A percentile compares a stretch with the other conserved stretches of the same genome.
Conservation (phyloP, 805 yeast genomes). For the Candida railenensis region DNA sequence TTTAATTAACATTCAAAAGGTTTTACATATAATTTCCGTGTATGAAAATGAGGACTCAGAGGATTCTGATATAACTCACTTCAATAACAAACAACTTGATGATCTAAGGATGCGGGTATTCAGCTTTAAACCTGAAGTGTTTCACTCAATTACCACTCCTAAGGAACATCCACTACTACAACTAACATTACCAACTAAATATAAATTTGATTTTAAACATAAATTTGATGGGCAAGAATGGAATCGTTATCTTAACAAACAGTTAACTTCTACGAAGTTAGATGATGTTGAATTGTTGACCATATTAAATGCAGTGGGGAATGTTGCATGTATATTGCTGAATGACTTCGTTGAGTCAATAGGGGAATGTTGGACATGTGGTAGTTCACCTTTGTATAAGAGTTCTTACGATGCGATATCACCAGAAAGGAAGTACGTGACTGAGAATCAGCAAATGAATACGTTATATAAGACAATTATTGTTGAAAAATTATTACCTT, state of each 20-base stretch:
- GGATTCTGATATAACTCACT: neutral
- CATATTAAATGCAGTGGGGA: constrained; percentile 38
- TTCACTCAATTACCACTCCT: neutral
- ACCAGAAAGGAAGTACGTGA: constrained; percentile 19
- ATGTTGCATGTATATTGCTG: constrained; percentile 41
- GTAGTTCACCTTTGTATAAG: constrained; percentile 20
- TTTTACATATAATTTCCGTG: neutral
- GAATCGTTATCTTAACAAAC: constrained; percentile 17
- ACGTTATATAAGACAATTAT: constrained; percentile 24
- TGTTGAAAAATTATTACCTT: constrained; percentile 15
- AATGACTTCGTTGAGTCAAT: constrained; percentile 31
- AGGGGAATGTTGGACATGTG: constrained; percentile 40
- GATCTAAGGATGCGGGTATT: neutral
- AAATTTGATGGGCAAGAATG: constrained; percentile 12
- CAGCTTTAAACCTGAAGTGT: neutral
- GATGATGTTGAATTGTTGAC: constrained; percentile 19
- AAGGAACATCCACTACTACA: neutral
- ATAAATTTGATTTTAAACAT: neutral
- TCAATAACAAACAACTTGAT: constrained; percentile 3
- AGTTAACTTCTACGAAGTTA: constrained; percentile 10
- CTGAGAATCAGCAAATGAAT: constrained; percentile 20
- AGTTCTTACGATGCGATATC: constrained; percentile 24
- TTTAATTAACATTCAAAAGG: neutral
- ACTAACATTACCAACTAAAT: neutral
- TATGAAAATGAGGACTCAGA: neutral